phyloP scores from a whole-genome alignment of 2,329 filamentous ascomycete species.

The Penicillium sp. region DNA sequence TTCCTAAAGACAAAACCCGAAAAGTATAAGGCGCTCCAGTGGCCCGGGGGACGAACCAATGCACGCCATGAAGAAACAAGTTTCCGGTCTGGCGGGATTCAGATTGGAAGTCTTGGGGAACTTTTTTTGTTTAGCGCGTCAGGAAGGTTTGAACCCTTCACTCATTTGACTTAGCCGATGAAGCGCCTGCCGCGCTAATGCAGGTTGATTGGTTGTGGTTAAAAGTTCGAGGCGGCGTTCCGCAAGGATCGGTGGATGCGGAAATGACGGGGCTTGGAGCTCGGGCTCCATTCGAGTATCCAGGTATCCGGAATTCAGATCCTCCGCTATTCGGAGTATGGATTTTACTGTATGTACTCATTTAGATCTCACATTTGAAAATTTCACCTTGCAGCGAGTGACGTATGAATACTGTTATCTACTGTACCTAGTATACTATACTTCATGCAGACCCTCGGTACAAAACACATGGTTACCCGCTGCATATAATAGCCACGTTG shows the following conservation, averaged over 20 bases:
- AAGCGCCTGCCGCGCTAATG: background rate
- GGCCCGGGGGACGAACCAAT: conserved; percentile 3
- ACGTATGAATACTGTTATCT: background rate
- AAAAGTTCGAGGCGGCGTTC: conserved; percentile 7
- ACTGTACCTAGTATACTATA: too few species aligned
- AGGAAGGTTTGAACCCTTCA: conserved; percentile 15
- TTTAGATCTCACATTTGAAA: conserved; percentile 1
- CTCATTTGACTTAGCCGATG: conserved; percentile 5
- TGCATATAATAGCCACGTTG: conserved; percentile 17
- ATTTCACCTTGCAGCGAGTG: background rate
- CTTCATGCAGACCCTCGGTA: background rate
- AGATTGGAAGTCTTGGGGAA: conserved; percentile 16
- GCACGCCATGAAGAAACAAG: conserved; percentile 9
- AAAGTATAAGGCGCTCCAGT: background rate
- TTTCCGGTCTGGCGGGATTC: conserved; percentile 15
- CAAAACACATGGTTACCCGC: conserved; percentile 5
- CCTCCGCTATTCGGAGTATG: too few species aligned
- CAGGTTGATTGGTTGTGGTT: conserved; percentile 15
- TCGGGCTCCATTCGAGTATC: conserved; percentile 14
- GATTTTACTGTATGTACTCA: background rate
- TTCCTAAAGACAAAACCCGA: background rate
- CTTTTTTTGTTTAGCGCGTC: conserved; percentile 9
- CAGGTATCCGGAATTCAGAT: conserved; percentile 20
- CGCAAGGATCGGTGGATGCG: conserved; percentile 14
- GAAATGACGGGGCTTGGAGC: background rate